These are phyloP conservation scores for Urochloa ruziziensis DNA, from an alignment of 176 grass and related monocot genomes.

Conservation along the genomic window DNA sequence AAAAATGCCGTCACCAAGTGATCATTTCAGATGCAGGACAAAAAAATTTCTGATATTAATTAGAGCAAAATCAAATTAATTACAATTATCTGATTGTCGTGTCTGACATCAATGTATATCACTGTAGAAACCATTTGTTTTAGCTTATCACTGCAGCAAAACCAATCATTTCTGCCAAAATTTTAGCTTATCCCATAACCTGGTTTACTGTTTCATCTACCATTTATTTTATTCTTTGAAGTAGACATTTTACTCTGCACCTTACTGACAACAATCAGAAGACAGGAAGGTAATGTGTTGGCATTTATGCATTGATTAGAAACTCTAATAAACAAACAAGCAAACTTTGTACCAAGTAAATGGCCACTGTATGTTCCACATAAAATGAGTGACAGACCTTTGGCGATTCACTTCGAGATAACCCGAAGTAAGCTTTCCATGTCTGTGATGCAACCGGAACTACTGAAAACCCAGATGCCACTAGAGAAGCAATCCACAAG, in stretches of 20 bases:
- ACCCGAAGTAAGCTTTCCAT: slow-evolving; percentile 82
- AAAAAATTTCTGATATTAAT: not conserved
- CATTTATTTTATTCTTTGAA: not conserved
- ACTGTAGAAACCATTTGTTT: not conserved
- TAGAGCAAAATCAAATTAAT: not conserved
- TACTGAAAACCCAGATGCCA: slow-evolving; percentile 86
- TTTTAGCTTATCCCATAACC: slow-evolving; percentile 4
- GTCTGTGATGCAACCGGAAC: slow-evolving; percentile 62
- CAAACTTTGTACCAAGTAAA: not conserved
- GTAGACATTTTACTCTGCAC: not conserved
- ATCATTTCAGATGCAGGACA: not conserved
- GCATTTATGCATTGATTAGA: not conserved
- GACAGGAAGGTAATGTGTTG: not conserved
- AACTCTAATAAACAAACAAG: slow-evolving; percentile 13
- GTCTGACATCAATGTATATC: not conserved
- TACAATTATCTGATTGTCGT: not conserved
- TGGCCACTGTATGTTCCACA: not conserved
- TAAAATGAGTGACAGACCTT: slow-evolving; percentile 55
- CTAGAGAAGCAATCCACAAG: slow-evolving; percentile 89
- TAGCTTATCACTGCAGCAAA: not conserved
- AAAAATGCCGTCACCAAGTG: slow-evolving; percentile 3
- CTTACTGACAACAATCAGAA: slow-evolving; percentile 15
- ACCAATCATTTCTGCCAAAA: not conserved
- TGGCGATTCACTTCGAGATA: slow-evolving; percentile 46
- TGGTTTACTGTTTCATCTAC: not conserved